Base-by-base conservation (phyloP, 1,284 basidiomycete genomes). In the Ustilago tritici region DNA sequence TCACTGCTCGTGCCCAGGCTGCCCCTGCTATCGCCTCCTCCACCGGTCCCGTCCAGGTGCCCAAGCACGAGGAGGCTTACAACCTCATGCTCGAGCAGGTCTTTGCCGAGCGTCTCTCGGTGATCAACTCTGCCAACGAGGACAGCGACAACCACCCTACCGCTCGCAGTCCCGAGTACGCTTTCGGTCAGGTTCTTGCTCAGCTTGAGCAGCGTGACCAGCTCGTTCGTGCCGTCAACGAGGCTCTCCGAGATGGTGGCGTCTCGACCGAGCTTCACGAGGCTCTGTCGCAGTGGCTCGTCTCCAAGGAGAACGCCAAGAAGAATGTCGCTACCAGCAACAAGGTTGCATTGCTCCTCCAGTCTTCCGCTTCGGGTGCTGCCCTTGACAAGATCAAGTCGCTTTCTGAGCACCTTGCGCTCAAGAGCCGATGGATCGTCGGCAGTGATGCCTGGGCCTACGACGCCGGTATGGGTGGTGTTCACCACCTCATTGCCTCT, bases 391-490 rank as follows among this genome's bases (percentile, higher is more conserved):
- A 66, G 58, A 69, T 85, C 59, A 76, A 79, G 60, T 66, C 82
- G 58, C 73, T 80, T 46, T 78, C 75, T 3, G 50, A 65, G 32
- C 68, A 79, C 68, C 65, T 84, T 19, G 70, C 70, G n/a, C 71
- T 67, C 61, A 74, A 78, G 67, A 81, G 79, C 50, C 78, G 94
- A 65, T 99, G 95, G 95, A 98, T 99, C 86, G 92, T 98, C 79
- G 95, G 96, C 31, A 97, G 94, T 56, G 96, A 99, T 86, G 93
- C 94, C 0, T 99, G 96, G 96, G 93, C 95, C 0, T 95, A 96
- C 85, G 96, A 98, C 87, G 91, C 98, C 56, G 96, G 95, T 52
- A 92, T 95, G n/a, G 95, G 95, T 3, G 96, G 95, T 75, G 89
- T 98, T 53, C 96, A 99, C 87, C 96, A 98, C 82, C 92, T 92